phyloP scores from a whole-genome alignment of 1,284 basidiomycete genomes.

The Pholiota adiposa region DNA sequence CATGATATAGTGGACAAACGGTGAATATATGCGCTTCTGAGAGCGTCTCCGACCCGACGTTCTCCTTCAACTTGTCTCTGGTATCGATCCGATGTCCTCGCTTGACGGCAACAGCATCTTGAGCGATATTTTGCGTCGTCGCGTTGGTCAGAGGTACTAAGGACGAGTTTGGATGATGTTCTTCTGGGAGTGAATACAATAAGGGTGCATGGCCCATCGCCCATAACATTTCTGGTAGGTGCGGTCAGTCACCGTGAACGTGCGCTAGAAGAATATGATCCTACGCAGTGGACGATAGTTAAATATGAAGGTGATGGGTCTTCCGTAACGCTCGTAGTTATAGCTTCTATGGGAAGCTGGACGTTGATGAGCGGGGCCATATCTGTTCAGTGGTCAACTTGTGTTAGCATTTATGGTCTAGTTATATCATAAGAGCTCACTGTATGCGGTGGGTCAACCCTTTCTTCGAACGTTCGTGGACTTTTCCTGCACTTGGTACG shows the following conservation, averaged over 20 bases:
- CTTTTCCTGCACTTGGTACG: not conserved
- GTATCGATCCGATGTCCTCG: not conserved
- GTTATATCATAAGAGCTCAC: not conserved
- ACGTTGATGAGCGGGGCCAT: not conserved
- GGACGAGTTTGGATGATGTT: not conserved
- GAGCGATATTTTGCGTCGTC: not conserved
- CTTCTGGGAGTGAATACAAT: not conserved
- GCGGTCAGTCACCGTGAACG: not conserved
- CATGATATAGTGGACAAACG: not conserved
- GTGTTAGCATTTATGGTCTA: not conserved
- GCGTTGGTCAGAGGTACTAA: not conserved
- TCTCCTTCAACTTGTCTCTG: not conserved
- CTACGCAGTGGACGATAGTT: slow-evolving; percentile 1
- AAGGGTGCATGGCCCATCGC: not conserved
- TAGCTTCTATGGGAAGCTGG: not conserved
- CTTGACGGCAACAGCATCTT: not conserved
- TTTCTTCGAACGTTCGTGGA: slow-evolving; percentile 16
- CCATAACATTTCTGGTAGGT: not conserved
- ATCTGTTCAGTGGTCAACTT: not conserved
- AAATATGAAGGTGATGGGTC: not conserved
- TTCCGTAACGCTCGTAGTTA: not conserved
- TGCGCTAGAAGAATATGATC: not conserved
- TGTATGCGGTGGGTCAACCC: slow-evolving; percentile 12
- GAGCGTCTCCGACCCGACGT: not conserved
- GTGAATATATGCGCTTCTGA: not conserved